Base-by-base conservation (phyloP, 2,329 filamentous ascomycete species). In the Waltergamsia citrina region DNA sequence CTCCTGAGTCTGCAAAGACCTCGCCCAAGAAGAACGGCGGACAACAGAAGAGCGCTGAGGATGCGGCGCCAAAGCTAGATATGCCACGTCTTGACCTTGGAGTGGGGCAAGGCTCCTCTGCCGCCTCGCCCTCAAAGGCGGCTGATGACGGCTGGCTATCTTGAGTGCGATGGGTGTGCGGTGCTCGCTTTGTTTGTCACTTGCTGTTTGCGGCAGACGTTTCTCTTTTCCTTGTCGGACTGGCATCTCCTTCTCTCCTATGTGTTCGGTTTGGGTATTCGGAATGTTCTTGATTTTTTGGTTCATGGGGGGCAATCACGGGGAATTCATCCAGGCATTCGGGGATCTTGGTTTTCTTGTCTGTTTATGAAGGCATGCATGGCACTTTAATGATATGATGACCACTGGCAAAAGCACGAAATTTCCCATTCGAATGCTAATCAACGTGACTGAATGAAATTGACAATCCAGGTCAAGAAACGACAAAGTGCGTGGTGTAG, bases 1-100 rank as follows among this genome's bases (percentile, higher is more conserved):
- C 44, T 36, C n/a, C 17, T 21, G 29, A 12, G 11, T 14, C 29
- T 39, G 38, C 41, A 41, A 49, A 47, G 32, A 48, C 42, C 33
- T 46, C 55, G 21, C 46, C 50, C 32, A 55, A 53, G 44, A 54
- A 56, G 42, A 29, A 42, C 6, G 51, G 43, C 18, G 56, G 48
- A 26, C 56, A 55, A 48, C 24, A 65, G 63, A 55, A 54, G 50
- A 69, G 71, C 53, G 63, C 67, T 35, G 65, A 69, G 23, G 67
- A 71, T 42, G 63, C 69, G 17, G 62, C 71, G 19, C 78, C 78
- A 10, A 74, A 69, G 54, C 58, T 84, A 41, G 76, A 80, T 43
- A 72, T 75, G 43, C 71, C 70, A 8, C 67, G 61, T 47, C 59
- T 77, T 39, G 69, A 74, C 45, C 63, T 76, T 43, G 60, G 56